phyloP scores from a whole-genome alignment of 108 stramenopile genomes.

The Pinguiococcus pyrenoidosus region DNA sequence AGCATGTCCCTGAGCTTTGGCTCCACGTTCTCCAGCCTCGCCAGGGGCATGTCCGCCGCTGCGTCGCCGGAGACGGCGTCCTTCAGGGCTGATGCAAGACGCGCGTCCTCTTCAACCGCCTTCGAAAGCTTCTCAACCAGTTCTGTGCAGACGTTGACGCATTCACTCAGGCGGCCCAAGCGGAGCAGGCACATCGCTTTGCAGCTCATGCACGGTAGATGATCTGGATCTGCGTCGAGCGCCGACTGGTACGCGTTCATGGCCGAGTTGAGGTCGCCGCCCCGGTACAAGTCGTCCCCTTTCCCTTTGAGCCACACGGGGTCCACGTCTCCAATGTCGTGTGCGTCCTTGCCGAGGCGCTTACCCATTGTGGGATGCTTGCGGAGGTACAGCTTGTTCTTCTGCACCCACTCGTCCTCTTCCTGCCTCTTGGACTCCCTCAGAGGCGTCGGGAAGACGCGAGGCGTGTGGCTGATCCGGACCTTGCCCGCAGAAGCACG shows the following conservation, averaged over 20 bases:
- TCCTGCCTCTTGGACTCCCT: conserved; percentile 35
- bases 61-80: conserved; percentile 8
- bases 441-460: conserved; percentile 41
- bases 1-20: background rate
- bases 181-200: conserved; percentile 24
- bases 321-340: conserved; percentile 36
- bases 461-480: conserved; percentile 25
- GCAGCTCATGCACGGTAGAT: conserved; percentile 18
- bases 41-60: conserved; percentile 22
- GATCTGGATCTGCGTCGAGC: conserved; percentile 20
- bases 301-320: conserved; percentile 43
- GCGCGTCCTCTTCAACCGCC: conserved; percentile 1
- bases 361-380: too few relatives aligned
- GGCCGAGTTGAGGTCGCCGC: conserved; percentile 29
- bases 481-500: conserved; percentile 13
- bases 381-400: conserved; percentile 33
- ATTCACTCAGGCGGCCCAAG: conserved; percentile 1
- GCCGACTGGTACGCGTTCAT: conserved; percentile 37
- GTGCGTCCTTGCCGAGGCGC: conserved; percentile 2
- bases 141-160: conserved; percentile 20
- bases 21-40: conserved; percentile 13
- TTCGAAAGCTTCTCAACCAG: conserved; percentile 9
- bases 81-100: conserved; percentile 4
- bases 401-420: conserved; percentile 42
- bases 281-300: conserved; percentile 38